Base-by-base conservation (phyloP, 1,284 basidiomycete genomes). In the Papiliotrema laurentii region DNA sequence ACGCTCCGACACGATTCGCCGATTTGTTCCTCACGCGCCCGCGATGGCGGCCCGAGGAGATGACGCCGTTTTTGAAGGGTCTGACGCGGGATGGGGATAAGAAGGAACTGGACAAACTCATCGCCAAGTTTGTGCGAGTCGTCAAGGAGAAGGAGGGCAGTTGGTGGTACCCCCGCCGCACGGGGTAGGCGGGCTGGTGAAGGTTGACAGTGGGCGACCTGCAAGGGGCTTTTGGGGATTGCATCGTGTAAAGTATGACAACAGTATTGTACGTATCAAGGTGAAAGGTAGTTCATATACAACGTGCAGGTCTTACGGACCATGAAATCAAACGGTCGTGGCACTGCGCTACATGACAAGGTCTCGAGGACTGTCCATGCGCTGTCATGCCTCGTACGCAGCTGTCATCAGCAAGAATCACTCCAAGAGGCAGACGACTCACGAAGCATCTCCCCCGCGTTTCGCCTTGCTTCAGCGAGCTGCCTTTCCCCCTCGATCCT, bases 41-140 rank as follows among this genome's bases (percentile, higher is more conserved):
- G 5, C 79, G 81, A 26, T 94, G 91, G 91, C 81, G 79, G 58
- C 80, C 79, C 2, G 82, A 85, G 7, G 89, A 93, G 22, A 87
- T 96, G 58, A 69, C 75, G 13, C 85, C 86, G 0, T 96, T 92
- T 72, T 73, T 96, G 13, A 74, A 78, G 7, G 89, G 90, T 51
- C 82, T 94, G 49, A 84, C 83, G 0, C 76, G 89, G 10, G 83
- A 87, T 22, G 70, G 71, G 3, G 71, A 74, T 64, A 75, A 76
- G n/a, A 93, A 93, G 71, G 89, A 89, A 59, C 77, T 85, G 39
- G 91, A 96, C 63, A 89, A 85, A 69, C 66, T 94, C 53, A 74
- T 94, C 30, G 79, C 89, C 39, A 94, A 90, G 73, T 88, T 86
- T 67, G 86, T 89, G 24, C 77, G 91, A 40, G 81, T 85, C 3